Evolutionary conservation across 495 filamentous ascomycete genomes (phyloP).

Genomic region (Bacidia gigantensis): DNA sequence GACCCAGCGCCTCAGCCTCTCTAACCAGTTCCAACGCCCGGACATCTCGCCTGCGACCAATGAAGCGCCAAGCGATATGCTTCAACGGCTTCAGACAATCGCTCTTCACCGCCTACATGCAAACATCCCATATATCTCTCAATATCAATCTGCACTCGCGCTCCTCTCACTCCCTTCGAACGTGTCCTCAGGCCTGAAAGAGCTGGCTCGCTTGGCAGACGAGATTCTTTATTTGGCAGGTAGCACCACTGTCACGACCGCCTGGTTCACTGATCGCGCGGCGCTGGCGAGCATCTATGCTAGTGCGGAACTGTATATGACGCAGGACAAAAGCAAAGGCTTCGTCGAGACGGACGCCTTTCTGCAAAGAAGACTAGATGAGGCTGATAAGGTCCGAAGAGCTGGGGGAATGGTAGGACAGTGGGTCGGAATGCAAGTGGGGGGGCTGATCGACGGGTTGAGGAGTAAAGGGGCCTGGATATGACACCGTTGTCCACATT

Average conservation of each 20-base stretch:
- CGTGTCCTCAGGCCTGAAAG: constrained; percentile 59
- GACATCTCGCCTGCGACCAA: constrained; percentile 23
- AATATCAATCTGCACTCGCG: constrained; percentile 86
- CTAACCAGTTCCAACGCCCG: constrained; percentile 25
- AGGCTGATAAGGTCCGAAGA: constrained; percentile 43
- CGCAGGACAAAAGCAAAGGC: constrained; percentile 54
- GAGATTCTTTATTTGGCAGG: constrained; percentile 80
- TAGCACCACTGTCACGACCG: constrained; percentile 63
- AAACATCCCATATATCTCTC: constrained; percentile 52
- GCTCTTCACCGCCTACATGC: constrained; percentile 58
- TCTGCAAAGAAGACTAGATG: constrained; percentile 59
- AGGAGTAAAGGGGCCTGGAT: constrained; percentile 50
- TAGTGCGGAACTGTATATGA: constrained; percentile 84
- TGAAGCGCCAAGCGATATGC: constrained; percentile 25
- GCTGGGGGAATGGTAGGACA: constrained; percentile 47
- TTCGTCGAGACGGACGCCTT: constrained; percentile 67
- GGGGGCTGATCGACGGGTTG: constrained; percentile 46
- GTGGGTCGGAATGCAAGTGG: constrained; percentile 68
- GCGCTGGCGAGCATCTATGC: constrained; percentile 70
- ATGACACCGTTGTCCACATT: constrained; percentile 18
- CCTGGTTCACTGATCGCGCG: constrained; percentile 85
- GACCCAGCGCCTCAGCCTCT: constrained; percentile 45
- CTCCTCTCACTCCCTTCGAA: constrained; percentile 72
- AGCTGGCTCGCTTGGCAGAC: constrained; percentile 67
- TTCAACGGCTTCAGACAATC: constrained; percentile 47